These are phyloP conservation scores for Phenoliferia sp. DNA, from an alignment of 1,284 basidiomycete genomes.

Conservation along the genomic window DNA sequence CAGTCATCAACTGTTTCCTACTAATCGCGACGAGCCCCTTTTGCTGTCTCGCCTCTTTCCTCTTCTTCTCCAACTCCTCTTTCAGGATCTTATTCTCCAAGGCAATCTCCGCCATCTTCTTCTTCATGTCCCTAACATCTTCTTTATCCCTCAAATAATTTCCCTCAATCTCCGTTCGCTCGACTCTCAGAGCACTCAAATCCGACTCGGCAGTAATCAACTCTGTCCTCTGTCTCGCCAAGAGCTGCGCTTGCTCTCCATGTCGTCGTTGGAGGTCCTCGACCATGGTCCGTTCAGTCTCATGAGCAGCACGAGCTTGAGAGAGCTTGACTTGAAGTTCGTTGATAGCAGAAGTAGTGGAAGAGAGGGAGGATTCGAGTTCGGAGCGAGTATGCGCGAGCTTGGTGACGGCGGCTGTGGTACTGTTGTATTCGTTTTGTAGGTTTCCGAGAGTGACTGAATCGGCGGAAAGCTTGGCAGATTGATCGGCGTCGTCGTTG, in stretches of 20 bases:
- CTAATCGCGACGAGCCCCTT: slow-evolving; percentile 91
- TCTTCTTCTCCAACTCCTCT: slow-evolving; percentile 75
- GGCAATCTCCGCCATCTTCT: slow-evolving; percentile 72
- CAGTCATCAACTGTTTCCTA: slow-evolving; percentile 84
- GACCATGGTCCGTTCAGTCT: slow-evolving; percentile 74
- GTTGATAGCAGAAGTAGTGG: slow-evolving; percentile 57
- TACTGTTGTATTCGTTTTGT: slow-evolving; percentile 78
- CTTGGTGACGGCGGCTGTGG: slow-evolving; percentile 49
- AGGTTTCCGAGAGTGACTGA: slow-evolving; percentile 43
- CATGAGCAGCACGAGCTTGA: slow-evolving; percentile 60
- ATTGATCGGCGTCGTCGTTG: slow-evolving; percentile 30
- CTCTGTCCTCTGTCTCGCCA: slow-evolving; percentile 71
- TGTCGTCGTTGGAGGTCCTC: slow-evolving; percentile 67
- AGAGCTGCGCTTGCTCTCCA: slow-evolving; percentile 64
- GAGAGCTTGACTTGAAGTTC: slow-evolving; percentile 45
- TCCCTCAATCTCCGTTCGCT: slow-evolving; percentile 90
- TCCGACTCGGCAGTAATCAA: slow-evolving; percentile 89
- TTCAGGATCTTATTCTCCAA: slow-evolving; percentile 69
- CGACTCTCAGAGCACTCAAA: slow-evolving; percentile 77
- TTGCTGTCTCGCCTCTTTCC: slow-evolving; percentile 92
- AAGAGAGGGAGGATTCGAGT: slow-evolving; percentile 47
- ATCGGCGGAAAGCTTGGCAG: slow-evolving; percentile 6
- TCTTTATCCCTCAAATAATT: slow-evolving; percentile 87
- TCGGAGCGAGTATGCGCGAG: slow-evolving; percentile 41
- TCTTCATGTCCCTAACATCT: slow-evolving; percentile 80